Percentiles rank a stretch among this genome's conserved stretches.
These are phyloP conservation scores for Ocimum tenuiflorum DNA, from an alignment of 257 asterid species.

Conservation along the genomic window DNA sequence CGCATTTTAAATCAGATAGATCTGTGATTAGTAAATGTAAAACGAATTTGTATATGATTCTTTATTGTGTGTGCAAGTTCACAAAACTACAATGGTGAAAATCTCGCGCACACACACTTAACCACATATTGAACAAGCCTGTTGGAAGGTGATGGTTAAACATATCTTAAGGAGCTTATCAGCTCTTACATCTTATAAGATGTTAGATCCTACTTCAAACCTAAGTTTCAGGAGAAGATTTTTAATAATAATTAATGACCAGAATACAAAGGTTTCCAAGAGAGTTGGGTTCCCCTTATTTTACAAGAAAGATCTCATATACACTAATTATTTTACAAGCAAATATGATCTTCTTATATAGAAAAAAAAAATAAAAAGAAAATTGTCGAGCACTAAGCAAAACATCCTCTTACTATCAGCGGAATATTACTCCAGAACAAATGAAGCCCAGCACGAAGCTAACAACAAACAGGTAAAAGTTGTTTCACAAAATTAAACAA, in stretches of 20 bases:
- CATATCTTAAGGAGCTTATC: too few species aligned
- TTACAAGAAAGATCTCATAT: background rate
- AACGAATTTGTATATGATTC: too few species aligned
- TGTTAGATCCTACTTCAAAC: background rate
- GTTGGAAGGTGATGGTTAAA: too few species aligned
- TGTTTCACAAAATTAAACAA: background rate
- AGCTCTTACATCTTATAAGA: too few species aligned
- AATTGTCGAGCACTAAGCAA: background rate
- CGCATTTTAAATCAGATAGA: background rate
- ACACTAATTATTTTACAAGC: background rate
- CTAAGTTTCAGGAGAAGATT: background rate
- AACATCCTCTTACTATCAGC: background rate
- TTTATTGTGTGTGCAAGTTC: too few species aligned
- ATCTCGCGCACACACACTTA: too few species aligned
- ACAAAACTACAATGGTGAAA: too few species aligned
- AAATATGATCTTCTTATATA: background rate
- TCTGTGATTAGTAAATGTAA: background rate
- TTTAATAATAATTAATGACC: background rate
- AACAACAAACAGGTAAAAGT: background rate
- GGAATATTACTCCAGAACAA: background rate
- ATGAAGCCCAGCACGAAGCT: background rate
- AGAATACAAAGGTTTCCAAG: too few species aligned
- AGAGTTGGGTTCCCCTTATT: background rate
- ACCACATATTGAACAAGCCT: too few species aligned
- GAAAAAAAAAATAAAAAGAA: too few species aligned